phyloP scores from a whole-genome alignment of 805 yeast genomes.

The Nakazawaea anatomiae region DNA sequence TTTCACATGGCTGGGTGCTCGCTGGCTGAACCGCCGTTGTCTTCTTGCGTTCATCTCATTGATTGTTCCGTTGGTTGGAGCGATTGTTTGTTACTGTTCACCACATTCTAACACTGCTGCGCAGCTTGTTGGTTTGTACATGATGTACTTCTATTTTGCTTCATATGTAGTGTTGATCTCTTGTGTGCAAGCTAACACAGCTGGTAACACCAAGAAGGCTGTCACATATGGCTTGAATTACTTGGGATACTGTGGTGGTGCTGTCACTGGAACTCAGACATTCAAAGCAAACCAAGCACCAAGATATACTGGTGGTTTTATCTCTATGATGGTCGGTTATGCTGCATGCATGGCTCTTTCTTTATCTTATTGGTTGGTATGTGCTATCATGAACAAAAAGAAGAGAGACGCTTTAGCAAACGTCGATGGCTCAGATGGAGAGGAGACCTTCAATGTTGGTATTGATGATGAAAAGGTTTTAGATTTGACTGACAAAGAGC shows the following conservation, averaged over 20 bases:
- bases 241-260: slow-evolving; percentile 35
- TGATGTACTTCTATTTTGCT: slow-evolving; percentile 28
- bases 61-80: slow-evolving; percentile 22
- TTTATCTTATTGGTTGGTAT: slow-evolving; percentile 25
- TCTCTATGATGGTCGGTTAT: slow-evolving; percentile 36
- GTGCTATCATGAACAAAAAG: slow-evolving; percentile 26
- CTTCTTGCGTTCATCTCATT: slow-evolving; percentile 20
- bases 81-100: slow-evolving; percentile 19
- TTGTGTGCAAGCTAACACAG: slow-evolving; percentile 34
- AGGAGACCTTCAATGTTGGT: slow-evolving; percentile 9
- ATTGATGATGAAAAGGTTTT: slow-evolving; percentile 29
- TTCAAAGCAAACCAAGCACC: slow-evolving; percentile 37
- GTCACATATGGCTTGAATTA: slow-evolving; percentile 24
- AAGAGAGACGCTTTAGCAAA: slow-evolving; percentile 14
- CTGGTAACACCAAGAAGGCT: slow-evolving; percentile 40
- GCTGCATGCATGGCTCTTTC: slow-evolving; percentile 32
- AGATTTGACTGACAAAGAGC: slow-evolving; percentile 33
- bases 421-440: slow-evolving; percentile 12
- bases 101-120: slow-evolving; percentile 21
- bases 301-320: slow-evolving; percentile 36
- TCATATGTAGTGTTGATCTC: slow-evolving; percentile 27
- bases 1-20: slow-evolving; percentile 28
- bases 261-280: slow-evolving; percentile 43
- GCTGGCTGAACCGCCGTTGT: slow-evolving; percentile 23
- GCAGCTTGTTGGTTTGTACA: slow-evolving; percentile 20